Evolutionary conservation across 768 basidiomycete species (phyloP).

Genomic region (Boletus reticuloceps): DNA sequence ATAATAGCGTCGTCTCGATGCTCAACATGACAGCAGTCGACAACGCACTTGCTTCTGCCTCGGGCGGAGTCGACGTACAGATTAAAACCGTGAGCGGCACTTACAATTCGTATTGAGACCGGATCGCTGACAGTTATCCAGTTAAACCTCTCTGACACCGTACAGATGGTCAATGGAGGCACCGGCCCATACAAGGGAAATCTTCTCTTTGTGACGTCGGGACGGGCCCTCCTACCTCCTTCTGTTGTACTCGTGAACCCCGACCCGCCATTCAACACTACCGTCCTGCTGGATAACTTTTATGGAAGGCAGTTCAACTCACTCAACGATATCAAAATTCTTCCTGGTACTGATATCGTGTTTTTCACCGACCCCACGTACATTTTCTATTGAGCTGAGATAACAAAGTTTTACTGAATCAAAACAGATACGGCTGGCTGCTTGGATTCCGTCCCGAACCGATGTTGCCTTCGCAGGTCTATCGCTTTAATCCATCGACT

Average conservation of each 20-base stretch:
- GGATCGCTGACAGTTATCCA: slow-evolving; percentile 23
- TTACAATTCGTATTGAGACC: neutral
- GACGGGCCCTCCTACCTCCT: slow-evolving; percentile 61
- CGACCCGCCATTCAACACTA: slow-evolving; percentile 58
- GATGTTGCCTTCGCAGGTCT: slow-evolving; percentile 71
- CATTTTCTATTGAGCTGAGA: slow-evolving; percentile 17
- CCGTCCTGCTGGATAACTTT: slow-evolving; percentile 73
- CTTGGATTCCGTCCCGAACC: slow-evolving; percentile 66
- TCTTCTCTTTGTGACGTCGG: slow-evolving; percentile 62
- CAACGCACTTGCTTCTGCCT: slow-evolving; percentile 35
- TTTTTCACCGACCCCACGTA: slow-evolving; percentile 78
- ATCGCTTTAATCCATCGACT: slow-evolving; percentile 65
- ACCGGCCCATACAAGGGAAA: slow-evolving; percentile 60
- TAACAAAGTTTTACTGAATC: neutral
- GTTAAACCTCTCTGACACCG: slow-evolving; percentile 55
- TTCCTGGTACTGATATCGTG: slow-evolving; percentile 60
- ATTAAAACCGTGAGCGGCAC: slow-evolving; percentile 36
- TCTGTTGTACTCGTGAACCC: slow-evolving; percentile 67
- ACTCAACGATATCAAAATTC: slow-evolving; percentile 74
- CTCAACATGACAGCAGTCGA: slow-evolving; percentile 61
- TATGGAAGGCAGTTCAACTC: slow-evolving; percentile 83
- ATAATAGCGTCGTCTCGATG: slow-evolving; percentile 61
- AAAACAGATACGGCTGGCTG: slow-evolving; percentile 57
- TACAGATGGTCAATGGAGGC: slow-evolving; percentile 73
- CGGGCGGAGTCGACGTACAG: slow-evolving; percentile 46